phyloP scores from a whole-genome alignment of 345 rosid species.

The Arabis alpina region DNA sequence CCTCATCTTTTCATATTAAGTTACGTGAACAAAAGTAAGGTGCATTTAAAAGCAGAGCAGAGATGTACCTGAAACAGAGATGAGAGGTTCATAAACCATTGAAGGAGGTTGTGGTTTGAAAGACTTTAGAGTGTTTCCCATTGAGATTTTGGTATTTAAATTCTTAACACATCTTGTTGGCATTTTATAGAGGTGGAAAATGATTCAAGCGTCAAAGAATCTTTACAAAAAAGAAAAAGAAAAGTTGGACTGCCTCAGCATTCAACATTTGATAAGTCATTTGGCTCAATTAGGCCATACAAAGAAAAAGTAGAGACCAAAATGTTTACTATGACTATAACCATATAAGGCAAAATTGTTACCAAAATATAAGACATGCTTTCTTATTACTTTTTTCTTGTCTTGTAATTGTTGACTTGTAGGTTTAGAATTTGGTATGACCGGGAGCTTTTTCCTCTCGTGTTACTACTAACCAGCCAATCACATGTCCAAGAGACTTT shows the following conservation, averaged over 20 bases:
- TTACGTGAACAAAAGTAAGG: background rate
- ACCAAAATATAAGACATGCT: too few species aligned
- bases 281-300: background rate
- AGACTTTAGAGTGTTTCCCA: constrained; percentile 4
- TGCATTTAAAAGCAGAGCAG: background rate
- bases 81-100: background rate
- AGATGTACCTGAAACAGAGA: constrained; percentile 12
- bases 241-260: background rate
- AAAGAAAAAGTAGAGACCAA: background rate
- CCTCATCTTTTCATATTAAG: background rate
- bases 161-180: background rate
- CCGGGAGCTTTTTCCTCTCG: too few species aligned
- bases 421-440: too few species aligned
- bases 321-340: background rate
- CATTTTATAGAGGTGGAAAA: constrained; percentile 1
- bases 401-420: too few species aligned
- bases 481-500: too few species aligned
- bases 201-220: background rate
- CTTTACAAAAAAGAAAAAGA: too few species aligned
- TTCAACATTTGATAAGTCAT: background rate
- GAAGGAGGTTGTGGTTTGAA: background rate
- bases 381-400: too few species aligned
- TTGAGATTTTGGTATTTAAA: background rate
- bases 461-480: too few species aligned
- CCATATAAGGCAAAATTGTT: background rate